phyloP scores from a whole-genome alignment of 2,329 filamentous ascomycete species.

The Venturia pyrina region DNA sequence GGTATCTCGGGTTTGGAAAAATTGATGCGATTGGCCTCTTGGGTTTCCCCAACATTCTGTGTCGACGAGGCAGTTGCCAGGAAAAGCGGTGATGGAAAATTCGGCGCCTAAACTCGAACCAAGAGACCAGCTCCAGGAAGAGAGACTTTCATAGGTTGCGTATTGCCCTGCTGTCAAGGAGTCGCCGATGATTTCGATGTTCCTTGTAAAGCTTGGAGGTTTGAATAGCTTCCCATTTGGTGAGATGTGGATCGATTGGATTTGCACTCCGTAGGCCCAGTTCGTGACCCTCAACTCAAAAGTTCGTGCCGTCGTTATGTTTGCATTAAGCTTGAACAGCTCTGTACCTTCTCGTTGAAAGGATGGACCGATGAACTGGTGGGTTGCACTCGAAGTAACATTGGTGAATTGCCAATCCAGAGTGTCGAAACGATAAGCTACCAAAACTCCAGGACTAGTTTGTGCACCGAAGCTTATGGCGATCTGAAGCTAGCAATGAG shows the following conservation, averaged over 20 bases:
- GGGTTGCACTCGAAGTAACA: conserved; percentile 45
- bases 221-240: conserved; percentile 36
- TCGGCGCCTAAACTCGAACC: conserved; percentile 49
- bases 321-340: not conserved
- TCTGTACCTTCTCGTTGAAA: conserved; percentile 29
- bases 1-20: conserved; percentile 48
- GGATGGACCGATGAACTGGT: conserved; percentile 42
- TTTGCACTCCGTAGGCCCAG: conserved; percentile 50
- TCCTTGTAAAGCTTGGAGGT: conserved; percentile 25
- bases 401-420: conserved; percentile 54
- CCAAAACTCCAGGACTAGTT: conserved; percentile 40
- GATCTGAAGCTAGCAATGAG: conserved; percentile 21
- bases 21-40: conserved; percentile 40
- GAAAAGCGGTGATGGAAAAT: conserved; percentile 48
- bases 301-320: conserved; percentile 28
- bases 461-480: conserved; percentile 45
- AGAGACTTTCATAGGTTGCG: conserved; percentile 48
- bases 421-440: conserved; percentile 49
- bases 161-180: conserved; percentile 46
- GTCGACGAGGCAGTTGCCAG: conserved; percentile 48
- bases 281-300: conserved; percentile 53
- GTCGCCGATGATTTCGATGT: conserved; percentile 37
- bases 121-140: conserved; percentile 46
- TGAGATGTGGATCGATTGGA: conserved; percentile 41
- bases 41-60: conserved; percentile 44